These are phyloP conservation scores for Vitis labrusca DNA, from an alignment of 164 flowering plant species.

Conservation along the genomic window DNA sequence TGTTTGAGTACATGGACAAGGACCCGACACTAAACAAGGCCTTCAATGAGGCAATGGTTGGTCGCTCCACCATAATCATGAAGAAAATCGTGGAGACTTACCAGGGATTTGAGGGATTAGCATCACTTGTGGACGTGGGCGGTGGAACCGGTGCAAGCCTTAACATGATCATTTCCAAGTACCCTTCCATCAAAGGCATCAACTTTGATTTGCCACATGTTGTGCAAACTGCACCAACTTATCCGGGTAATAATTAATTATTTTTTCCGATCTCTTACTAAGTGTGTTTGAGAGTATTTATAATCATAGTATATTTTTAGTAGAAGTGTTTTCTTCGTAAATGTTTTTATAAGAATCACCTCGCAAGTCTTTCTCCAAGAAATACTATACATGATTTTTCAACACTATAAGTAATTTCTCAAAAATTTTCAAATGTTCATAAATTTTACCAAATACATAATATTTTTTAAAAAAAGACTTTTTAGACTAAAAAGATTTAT, in stretches of 20 bases:
- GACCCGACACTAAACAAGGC: constrained; percentile 9
- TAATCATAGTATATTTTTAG: too few relatives aligned
- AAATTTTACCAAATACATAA: too few relatives aligned
- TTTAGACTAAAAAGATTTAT: too few relatives aligned
- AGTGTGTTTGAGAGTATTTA: too few relatives aligned
- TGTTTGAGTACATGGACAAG: constrained; percentile 8
- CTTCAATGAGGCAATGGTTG: neutral
- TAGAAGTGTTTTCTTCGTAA: too few relatives aligned
- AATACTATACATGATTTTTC: too few relatives aligned
- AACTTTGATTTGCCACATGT: neutral
- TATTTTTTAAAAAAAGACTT: too few relatives aligned
- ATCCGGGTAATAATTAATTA: neutral
- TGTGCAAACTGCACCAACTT: neutral
- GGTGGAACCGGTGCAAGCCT: neutral
- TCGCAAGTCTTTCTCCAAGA: fast-evolving
- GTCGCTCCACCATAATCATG: neutral
- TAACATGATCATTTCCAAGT: neutral
- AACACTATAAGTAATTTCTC: too few relatives aligned
- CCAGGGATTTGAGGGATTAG: constrained; percentile 1
- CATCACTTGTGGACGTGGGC: neutral
- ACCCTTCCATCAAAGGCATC: neutral
- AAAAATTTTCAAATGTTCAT: too few relatives aligned
- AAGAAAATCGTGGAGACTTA: neutral
- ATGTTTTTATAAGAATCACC: too few relatives aligned
- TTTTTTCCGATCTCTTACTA: too few relatives aligned